A percentile compares a stretch with the other conserved stretches of the same genome.
Conservation (phyloP, 176 grass and related monocot species). For the Phoenix dactylifera region DNA sequence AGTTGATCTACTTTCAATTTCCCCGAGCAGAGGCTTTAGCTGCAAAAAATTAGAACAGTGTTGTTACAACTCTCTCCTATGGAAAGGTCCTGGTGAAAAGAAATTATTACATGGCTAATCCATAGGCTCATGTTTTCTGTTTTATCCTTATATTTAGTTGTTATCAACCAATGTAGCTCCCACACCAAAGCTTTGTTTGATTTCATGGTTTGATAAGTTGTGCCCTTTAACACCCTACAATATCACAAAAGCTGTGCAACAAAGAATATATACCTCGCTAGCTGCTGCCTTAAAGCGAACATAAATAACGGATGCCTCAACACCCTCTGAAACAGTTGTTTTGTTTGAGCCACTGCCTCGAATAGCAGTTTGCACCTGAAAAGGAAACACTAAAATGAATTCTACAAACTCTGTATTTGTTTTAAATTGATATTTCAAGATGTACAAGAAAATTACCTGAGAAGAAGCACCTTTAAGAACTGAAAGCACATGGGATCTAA, state of each 20-base stretch:
- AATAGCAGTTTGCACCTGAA: slow-evolving; percentile 87
- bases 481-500: slow-evolving; percentile 83
- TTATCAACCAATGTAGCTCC: no score
- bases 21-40: slow-evolving; percentile 83
- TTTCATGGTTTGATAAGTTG: not conserved
- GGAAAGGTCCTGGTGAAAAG: no score
- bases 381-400: slow-evolving; percentile 7
- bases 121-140: no score
- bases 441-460: slow-evolving; percentile 46
- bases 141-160: no score
- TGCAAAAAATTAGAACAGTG: slow-evolving; percentile 17
- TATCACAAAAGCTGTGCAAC: not conserved
- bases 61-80: no score
- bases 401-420: slow-evolving; percentile 3
- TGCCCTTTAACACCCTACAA: not conserved
- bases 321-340: slow-evolving; percentile 62
- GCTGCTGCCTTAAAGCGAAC: slow-evolving; percentile 97
- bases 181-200: not conserved
- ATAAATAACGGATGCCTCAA: slow-evolving; percentile 97
- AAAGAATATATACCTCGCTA: slow-evolving; percentile 55
- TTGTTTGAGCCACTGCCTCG: slow-evolving; percentile 57
- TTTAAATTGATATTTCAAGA: slow-evolving; percentile 15
- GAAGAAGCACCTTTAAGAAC: slow-evolving; percentile 91
- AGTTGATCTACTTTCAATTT: slow-evolving; percentile 85
- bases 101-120: no score